Evolutionary conservation across 352 stramenopile species (phyloP), one percentile per base, ranked within the genome.

Genomic region (Phytophthora europaea): DNA sequence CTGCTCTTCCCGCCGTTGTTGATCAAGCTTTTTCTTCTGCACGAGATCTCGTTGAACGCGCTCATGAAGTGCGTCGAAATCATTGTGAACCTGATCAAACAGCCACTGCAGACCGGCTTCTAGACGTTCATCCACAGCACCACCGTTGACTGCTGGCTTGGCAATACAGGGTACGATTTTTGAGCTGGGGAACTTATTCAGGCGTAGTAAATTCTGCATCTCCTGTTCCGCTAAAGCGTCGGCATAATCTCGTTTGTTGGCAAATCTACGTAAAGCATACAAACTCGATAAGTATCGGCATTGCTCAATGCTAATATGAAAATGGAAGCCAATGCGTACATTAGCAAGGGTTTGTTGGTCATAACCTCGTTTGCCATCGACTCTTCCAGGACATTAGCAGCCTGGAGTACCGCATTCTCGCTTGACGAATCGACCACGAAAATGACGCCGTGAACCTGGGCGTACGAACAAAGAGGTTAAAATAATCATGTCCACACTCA

Each of bases 341-440:
- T 77, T 43, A 94, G 79, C 55, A 94, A 62, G 1, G 87, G 87
- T 51, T 96, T 94, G 63, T 76, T 74, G 2, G 59, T 48, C 76
- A 94, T 90, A 22, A 82, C 68, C 2, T 70, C 54, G 52, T 89
- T 84, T 7, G 65, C 40, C 87, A 96, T 93, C 3, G 85, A 75
- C 34, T 83, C 75, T 48, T 80, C 73, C 1, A 94, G 77, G 38
- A 91, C 74, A 15, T 60, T 63, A 1, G 84, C 78, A 15, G 89
- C 74, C 36, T 94, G 74, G 40, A 79, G 72, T 6, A 94, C 64
- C 1, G 71, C 67, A 16, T 73, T 78, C 40, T 91, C 79, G 20
- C 65, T 81, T 4, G 87, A 84, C 16, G 87, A 91, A 63, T 96
- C 86, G 15, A 94, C 78, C 16, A 94, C 85, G 56, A 92, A 94